phyloP scores from a whole-genome alignment of 257 asterid genomes.

The Dorcoceras hygrometricum region DNA sequence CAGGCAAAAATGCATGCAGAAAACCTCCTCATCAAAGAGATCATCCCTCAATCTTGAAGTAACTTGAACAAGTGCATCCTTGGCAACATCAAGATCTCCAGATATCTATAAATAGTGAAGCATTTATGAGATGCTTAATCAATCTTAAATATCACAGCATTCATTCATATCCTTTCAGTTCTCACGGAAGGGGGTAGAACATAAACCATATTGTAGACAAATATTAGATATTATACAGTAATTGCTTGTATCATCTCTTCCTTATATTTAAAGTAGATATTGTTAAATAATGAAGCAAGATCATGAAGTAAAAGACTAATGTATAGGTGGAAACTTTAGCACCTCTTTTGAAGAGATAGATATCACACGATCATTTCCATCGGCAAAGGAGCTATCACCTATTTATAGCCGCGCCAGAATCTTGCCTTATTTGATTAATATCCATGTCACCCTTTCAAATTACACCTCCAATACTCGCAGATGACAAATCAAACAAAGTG shows the following conservation, averaged over 20 bases:
- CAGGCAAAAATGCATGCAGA: slow-evolving; percentile 64
- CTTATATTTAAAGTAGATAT: slow-evolving; percentile 3
- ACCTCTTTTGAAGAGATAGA: slow-evolving; percentile 80
- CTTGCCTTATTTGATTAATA: slow-evolving; percentile 93
- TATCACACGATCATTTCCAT: slow-evolving; percentile 82
- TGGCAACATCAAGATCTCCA: slow-evolving; percentile 79
- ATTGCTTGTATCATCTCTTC: too few relatives aligned
- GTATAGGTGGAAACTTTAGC: slow-evolving; percentile 13
- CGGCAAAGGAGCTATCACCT: slow-evolving; percentile 77
- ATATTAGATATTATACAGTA: slow-evolving; percentile 2
- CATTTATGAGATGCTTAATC: not conserved
- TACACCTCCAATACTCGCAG: slow-evolving; percentile 83
- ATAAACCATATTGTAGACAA: not conserved
- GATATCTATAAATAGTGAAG: slow-evolving; percentile 49
- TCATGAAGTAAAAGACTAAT: slow-evolving; percentile 11
- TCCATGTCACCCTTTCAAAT: slow-evolving; percentile 86
- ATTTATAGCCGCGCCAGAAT: slow-evolving; percentile 77
- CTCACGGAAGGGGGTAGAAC: not conserved
- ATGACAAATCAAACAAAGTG: slow-evolving; percentile 71
- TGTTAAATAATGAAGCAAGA: slow-evolving; percentile 11
- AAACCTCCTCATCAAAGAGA: slow-evolving; percentile 83
- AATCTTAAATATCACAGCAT: slow-evolving; percentile 3
- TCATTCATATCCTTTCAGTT: not conserved
- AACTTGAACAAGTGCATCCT: slow-evolving; percentile 88
- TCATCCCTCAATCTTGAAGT: slow-evolving; percentile 85